Evolutionary conservation across 2,329 filamentous ascomycete genomes (phyloP).

Genomic region (Colletotrichum tabaci): DNA sequence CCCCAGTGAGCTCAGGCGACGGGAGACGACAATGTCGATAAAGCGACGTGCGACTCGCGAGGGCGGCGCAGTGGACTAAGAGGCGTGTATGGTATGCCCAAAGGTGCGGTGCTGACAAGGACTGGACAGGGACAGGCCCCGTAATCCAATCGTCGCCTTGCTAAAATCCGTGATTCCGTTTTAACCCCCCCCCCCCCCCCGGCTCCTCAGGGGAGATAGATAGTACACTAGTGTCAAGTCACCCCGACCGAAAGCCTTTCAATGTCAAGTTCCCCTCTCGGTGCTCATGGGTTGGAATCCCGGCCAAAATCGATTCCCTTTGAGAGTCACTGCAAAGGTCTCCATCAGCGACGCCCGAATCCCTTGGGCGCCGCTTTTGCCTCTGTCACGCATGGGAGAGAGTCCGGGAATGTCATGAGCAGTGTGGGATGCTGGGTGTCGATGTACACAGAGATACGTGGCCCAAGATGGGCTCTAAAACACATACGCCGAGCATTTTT

Average conservation of each 20-base stretch:
- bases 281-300: too few species aligned
- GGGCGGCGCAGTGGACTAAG: background rate
- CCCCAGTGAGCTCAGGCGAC: background rate
- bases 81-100: constrained; percentile 24
- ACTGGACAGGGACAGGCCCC: constrained; percentile 22
- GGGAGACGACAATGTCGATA: background rate
- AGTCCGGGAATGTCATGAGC: constrained; percentile 1
- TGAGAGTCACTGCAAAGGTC: background rate
- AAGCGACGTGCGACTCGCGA: background rate
- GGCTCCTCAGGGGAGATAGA: background rate
- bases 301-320: background rate
- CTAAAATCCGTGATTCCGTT: constrained; percentile 3
- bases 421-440: constrained; percentile 18
- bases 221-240: background rate
- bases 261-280: too few species aligned
- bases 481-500: too few species aligned
- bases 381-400: constrained; percentile 15
- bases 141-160: background rate
- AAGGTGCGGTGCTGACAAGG: constrained; percentile 31
- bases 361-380: background rate
- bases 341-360: background rate
- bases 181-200: background rate
- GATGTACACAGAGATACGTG: background rate
- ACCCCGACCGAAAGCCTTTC: too few species aligned
- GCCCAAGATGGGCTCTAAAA: too few species aligned